Conservation (phyloP, 805 yeast genomes). For the Saccharomyces eubayanus region DNA sequence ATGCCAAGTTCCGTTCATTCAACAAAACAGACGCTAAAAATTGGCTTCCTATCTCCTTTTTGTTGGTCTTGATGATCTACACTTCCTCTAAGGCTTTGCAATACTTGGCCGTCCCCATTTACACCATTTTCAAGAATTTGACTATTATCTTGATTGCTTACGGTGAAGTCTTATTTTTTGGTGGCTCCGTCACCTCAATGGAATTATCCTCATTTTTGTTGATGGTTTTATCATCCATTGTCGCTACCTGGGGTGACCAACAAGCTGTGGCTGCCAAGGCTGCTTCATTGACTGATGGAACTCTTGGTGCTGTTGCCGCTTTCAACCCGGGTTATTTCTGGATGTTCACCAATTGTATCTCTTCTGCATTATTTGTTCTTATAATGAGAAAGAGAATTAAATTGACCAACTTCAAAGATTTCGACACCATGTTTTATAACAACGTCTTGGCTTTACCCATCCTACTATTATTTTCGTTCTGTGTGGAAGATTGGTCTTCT, state of each 20-base stretch:
- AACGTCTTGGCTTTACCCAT: slow-evolving; percentile 85
- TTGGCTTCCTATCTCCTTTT: slow-evolving; percentile 86
- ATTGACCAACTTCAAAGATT: slow-evolving; percentile 85
- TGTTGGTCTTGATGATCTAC: slow-evolving; percentile 87
- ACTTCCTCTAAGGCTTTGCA: slow-evolving; percentile 89
- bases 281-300: slow-evolving; percentile 16
- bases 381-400: slow-evolving; percentile 92
- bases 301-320: slow-evolving; percentile 31
- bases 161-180: slow-evolving; percentile 95
- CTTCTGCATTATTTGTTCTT: slow-evolving; percentile 83
- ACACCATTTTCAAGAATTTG: slow-evolving; percentile 91
- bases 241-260: slow-evolving; percentile 79
- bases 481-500: slow-evolving; percentile 84
- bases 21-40: slow-evolving; percentile 80
- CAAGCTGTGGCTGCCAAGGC: slow-evolving; percentile 18
- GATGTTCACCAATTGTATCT: slow-evolving; percentile 87
- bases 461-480: slow-evolving; percentile 57
- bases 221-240: slow-evolving; percentile 84
- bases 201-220: slow-evolving; percentile 74
- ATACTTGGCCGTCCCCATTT: slow-evolving; percentile 82
- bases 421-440: slow-evolving; percentile 94
- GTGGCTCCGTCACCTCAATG: slow-evolving; percentile 80
- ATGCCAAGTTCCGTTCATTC: slow-evolving; percentile 76
- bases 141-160: slow-evolving; percentile 92
- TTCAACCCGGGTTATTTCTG: slow-evolving; percentile 74